Conservation (phyloP, 1,139 yeast species). For the Ogataea hybrid region DNA sequence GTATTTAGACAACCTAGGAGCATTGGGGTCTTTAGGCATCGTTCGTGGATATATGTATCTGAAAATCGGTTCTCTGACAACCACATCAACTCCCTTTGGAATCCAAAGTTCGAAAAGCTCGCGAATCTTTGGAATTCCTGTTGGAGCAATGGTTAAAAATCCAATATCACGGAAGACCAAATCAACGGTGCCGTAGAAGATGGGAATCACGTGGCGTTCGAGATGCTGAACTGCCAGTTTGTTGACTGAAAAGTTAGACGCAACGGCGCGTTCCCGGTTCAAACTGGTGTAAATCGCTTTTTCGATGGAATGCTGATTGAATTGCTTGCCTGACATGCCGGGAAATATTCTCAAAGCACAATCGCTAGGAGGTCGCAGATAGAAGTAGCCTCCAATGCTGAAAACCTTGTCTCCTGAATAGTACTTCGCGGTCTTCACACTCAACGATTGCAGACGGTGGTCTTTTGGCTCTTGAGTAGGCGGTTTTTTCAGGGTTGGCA, state of each 20-base stretch:
- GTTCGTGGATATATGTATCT: conserved; percentile 29
- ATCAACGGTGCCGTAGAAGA: conserved; percentile 67
- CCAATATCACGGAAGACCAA: conserved; percentile 71
- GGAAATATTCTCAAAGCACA: conserved; percentile 21
- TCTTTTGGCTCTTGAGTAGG: background rate
- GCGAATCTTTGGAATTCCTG: conserved; percentile 42
- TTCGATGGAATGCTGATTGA: conserved; percentile 24
- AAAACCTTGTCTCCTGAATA: background rate
- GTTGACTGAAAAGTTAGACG: conserved; percentile 36
- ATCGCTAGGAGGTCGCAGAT: background rate
- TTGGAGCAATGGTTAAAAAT: conserved; percentile 58
- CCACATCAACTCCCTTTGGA: conserved; percentile 44
- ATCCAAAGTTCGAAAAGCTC: conserved; percentile 46
- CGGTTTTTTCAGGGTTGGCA: background rate
- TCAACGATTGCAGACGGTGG: background rate
- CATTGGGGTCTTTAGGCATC: conserved; percentile 19
- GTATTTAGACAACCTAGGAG: conserved; percentile 14
- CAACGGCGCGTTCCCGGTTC: conserved; percentile 22
- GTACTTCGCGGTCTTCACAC: too few species aligned
- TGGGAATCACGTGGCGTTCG: conserved; percentile 55
- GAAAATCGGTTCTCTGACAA: conserved; percentile 40
- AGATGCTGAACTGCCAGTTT: conserved; percentile 35
- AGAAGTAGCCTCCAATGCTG: conserved; percentile 19
- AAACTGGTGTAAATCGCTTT: conserved; percentile 32
- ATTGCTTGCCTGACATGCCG: conserved; percentile 43